Base-by-base conservation (phyloP, 2,329 filamentous ascomycete genomes). In the Ascochyta lentis region DNA sequence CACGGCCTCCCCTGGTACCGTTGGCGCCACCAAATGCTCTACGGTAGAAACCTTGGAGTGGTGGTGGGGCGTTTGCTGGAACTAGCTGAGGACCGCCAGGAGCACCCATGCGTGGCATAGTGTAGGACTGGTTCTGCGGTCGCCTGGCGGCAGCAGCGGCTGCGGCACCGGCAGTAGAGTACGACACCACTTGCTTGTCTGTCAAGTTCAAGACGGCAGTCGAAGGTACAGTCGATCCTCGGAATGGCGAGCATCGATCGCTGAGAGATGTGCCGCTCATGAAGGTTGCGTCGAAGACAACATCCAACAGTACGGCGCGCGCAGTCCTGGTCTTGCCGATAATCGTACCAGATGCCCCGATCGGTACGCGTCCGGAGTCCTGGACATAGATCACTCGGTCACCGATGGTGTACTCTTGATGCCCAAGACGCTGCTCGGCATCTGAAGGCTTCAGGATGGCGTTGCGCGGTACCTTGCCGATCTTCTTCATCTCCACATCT, bases 191-290 rank as follows among this genome's bases (percentile, higher is more conserved):
- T 78, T 99, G 95, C 66, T 85, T 89, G 69, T 93, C 83, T 1
- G 88, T 89, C 53, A 96, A 81, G 77, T 99, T 99, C 31, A 99
- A 83, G 2, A 98, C 92, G 0, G 91, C 90, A n/a, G 90, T 89
- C 6, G 89, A 86, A 2, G 92, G 86, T 4, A 99, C 92, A 0
- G 95, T 97, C 73, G 95, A 93, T 48, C 95, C 95, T 33, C 94
- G 87, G 86, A 99, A 99, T 34, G 91, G 88, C 24, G 92, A 92
- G 72, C 94, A 96, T 56, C 95, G 89, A 53, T 93, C 92, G 56
- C 91, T 90, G 15, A 99, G 83, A 0, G 91, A 95, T 1, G 93
- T 97, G 60, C 95, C 95, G 70, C 92, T 96, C 93, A 99, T 98
- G 77, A 99, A 99, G 0, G 92, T 90, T 12, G 86, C 86, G 73